Evolutionary conservation across 106 monocot genomes (phyloP).

Genomic region (Apostasia ramifera): DNA sequence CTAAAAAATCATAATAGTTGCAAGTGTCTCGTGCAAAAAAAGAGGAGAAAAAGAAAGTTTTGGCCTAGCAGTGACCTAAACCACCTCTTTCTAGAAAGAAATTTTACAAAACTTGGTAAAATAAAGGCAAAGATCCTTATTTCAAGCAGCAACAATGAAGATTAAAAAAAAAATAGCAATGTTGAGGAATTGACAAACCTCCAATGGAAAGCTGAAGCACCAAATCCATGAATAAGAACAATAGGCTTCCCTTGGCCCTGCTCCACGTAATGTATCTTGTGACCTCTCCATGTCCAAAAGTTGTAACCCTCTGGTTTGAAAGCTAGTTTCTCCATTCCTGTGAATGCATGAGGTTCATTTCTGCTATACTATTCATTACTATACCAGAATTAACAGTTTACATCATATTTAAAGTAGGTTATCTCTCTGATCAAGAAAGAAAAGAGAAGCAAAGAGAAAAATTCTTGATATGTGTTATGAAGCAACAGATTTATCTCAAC

Average conservation of each 20-base stretch:
- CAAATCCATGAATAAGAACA: constrained; percentile 98
- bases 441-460: neutral
- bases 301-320: constrained; percentile 89
- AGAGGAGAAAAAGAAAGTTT: too few species aligned
- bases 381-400: neutral
- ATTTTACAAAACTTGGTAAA: neutral
- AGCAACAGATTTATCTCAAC: neutral
- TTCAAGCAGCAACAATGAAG: neutral
- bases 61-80: too few species aligned
- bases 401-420: too few species aligned
- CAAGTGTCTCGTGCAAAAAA: too few species aligned
- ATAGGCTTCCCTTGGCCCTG: constrained; percentile 70
- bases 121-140: neutral
- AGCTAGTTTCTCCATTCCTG: constrained; percentile 75
- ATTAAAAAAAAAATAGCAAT: neutral
- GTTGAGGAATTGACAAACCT: constrained; percentile 35
- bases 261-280: constrained; percentile 89
- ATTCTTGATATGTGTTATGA: neutral
- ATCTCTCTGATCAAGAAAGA: too few species aligned
- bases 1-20: too few species aligned
- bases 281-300: constrained; percentile 92
- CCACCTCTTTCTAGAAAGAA: too few species aligned
- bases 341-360: neutral
- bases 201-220: constrained; percentile 96
- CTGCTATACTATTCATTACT: neutral